phyloP scores from a whole-genome alignment of 2,329 filamentous ascomycete genomes.

The Alternaria gansuensis region DNA sequence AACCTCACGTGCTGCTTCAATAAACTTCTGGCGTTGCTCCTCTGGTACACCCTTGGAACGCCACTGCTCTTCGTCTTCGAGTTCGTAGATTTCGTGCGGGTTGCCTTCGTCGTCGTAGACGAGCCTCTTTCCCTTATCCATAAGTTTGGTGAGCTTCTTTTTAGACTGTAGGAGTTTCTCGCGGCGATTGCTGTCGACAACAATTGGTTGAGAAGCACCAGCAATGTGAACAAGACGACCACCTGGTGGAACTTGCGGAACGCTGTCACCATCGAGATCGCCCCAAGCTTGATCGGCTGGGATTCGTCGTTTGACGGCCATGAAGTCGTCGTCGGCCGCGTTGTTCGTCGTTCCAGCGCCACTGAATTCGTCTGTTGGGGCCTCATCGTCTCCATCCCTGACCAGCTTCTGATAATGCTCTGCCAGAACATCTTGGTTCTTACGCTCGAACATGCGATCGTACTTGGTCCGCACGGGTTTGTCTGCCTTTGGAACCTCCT shows the following conservation, averaged over 20 bases:
- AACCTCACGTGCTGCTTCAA: constrained; percentile 76
- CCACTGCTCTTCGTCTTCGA: constrained; percentile 87
- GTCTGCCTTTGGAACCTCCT: constrained; percentile 58
- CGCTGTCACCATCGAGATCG: constrained; percentile 56
- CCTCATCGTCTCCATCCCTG: constrained; percentile 59
- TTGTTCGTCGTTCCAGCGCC: constrained; percentile 43
- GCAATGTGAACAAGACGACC: constrained; percentile 71
- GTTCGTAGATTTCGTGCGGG: constrained; percentile 84
- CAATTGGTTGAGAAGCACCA: constrained; percentile 72
- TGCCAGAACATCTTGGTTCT: constrained; percentile 95
- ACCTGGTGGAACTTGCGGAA: constrained; percentile 49
- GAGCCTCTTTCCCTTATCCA: constrained; percentile 83
- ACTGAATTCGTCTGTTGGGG: constrained; percentile 48
- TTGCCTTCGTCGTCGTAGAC: constrained; percentile 93
- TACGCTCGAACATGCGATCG: constrained; percentile 96
- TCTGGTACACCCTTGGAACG: constrained; percentile 76
- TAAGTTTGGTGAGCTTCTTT: constrained; percentile 91
- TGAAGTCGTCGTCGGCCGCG: constrained; percentile 80
- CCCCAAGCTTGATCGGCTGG: constrained; percentile 69
- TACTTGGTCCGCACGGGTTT: constrained; percentile 90
- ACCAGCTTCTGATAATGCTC: constrained; percentile 92
- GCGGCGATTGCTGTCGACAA: constrained; percentile 92
- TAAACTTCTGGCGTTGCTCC: constrained; percentile 77
- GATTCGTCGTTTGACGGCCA: constrained; percentile 88
- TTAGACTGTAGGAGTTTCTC: constrained; percentile 96